Evolutionary conservation across 169 alveolate genomes (phyloP).

Genomic region (Cryptosporidium meleagridis): DNA sequence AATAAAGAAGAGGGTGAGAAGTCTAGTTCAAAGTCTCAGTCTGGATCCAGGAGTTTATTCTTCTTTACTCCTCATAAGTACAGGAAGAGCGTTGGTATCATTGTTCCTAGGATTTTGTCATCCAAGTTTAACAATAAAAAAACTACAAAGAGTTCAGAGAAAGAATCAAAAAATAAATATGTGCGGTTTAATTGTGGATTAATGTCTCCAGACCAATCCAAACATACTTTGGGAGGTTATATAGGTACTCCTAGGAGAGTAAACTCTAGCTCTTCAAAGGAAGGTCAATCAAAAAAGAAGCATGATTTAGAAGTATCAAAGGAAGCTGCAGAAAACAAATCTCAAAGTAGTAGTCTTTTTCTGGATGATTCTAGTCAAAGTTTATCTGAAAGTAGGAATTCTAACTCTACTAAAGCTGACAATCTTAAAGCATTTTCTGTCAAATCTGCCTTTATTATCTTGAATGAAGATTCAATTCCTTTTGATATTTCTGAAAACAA

Average conservation of each 20-base stretch:
- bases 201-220: conserved; percentile 12
- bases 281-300: background rate
- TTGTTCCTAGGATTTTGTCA: conserved; percentile 21
- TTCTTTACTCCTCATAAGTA: conserved; percentile 59
- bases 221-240: conserved; percentile 9
- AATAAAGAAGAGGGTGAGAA: background rate
- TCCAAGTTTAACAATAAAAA: background rate
- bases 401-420: background rate
- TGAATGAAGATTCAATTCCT: conserved; percentile 24
- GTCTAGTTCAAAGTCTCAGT: background rate
- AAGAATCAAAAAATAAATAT: conserved; percentile 9
- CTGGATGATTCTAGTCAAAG: background rate
- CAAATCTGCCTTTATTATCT: conserved; percentile 17
- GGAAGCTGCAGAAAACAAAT: background rate
- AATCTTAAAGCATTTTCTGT: background rate
- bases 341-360: background rate
- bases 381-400: background rate
- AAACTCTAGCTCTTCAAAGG: background rate
- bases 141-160: background rate
- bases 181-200: conserved; percentile 45
- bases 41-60: background rate
- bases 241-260: conserved; percentile 28
- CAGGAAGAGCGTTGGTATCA: conserved; percentile 55
- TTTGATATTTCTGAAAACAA: background rate
- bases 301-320: background rate